phyloP scores from a whole-genome alignment of 1,284 basidiomycete genomes.

The Athelia psychrophila region DNA sequence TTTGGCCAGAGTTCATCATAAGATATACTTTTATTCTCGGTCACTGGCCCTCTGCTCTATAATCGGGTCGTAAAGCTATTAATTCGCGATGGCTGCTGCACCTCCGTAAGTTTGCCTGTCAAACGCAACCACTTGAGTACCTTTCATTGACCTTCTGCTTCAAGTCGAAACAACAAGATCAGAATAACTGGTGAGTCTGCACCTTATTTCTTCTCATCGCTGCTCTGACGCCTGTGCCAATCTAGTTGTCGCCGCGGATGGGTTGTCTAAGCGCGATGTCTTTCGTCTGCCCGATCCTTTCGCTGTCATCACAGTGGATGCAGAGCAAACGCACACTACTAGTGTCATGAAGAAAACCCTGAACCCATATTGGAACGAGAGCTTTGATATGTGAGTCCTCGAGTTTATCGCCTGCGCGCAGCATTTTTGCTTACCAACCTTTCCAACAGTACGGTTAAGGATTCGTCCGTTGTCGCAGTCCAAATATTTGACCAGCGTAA shows the following conservation, averaged over 20 bases:
- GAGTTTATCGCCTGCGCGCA: background rate
- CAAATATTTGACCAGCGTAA: slow-evolving; percentile 98
- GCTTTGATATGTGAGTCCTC: slow-evolving; percentile 77
- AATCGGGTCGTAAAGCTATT: background rate
- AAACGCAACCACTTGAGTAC: background rate
- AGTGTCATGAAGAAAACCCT: slow-evolving; percentile 88
- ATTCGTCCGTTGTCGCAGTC: slow-evolving; percentile 88
- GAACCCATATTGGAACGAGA: slow-evolving; percentile 94
- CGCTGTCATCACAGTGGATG: slow-evolving; percentile 92
- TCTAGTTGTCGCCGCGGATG: slow-evolving; percentile 86
- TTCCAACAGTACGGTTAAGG: slow-evolving; percentile 72
- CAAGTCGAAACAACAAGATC: slow-evolving; percentile 23
- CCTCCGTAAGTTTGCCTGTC: background rate
- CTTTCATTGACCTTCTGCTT: background rate
- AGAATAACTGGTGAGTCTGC: slow-evolving; percentile 24
- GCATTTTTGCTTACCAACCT: slow-evolving; percentile 8
- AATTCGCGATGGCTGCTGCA: background rate
- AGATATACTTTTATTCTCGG: background rate
- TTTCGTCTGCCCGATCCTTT: slow-evolving; percentile 93
- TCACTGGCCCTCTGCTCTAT: background rate
- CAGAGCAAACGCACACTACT: slow-evolving; percentile 92
- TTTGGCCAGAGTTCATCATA: background rate
- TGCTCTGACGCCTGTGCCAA: background rate
- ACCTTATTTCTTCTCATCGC: background rate
- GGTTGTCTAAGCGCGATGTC: slow-evolving; percentile 86